Percentiles rank a stretch among this genome's conserved stretches.
phyloP scores from a whole-genome alignment of 116 monocot genomes.

The Cymodocea nodosa region DNA sequence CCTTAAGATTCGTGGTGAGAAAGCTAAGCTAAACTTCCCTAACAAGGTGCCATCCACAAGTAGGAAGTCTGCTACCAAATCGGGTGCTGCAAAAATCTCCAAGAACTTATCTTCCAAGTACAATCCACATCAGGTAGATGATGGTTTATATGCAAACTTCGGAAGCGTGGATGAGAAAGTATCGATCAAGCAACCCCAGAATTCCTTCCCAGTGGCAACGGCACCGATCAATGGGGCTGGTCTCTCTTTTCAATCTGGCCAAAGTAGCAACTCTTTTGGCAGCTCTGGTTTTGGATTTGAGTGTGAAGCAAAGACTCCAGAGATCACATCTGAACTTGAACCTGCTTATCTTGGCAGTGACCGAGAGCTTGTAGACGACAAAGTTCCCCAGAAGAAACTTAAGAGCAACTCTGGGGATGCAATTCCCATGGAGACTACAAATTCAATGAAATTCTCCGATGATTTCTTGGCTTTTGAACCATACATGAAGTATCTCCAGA shows the following conservation, averaged over 20 bases:
- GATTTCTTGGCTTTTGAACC: constrained; percentile 40
- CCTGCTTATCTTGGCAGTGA: constrained; percentile 10
- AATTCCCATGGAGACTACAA: constrained; percentile 11
- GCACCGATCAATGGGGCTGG: background rate
- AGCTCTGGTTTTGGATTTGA: constrained; percentile 31
- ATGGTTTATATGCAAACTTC: constrained; percentile 11
- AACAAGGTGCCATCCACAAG: constrained; percentile 13
- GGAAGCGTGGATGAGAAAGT: constrained; percentile 16
- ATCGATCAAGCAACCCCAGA: constrained; percentile 5
- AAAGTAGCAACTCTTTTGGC: constrained; percentile 40
- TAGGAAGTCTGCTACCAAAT: constrained; percentile 8
- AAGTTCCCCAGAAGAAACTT: constrained; percentile 21
- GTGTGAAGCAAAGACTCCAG: constrained; percentile 27
- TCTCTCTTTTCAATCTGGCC: constrained; percentile 29
- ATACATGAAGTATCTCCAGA: constrained; percentile 33
- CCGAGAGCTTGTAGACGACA: constrained; percentile 16
- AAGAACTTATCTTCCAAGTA: constrained; percentile 3
- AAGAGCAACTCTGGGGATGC: constrained; percentile 35
- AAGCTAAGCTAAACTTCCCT: constrained; percentile 72
- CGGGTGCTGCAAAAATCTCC: constrained; percentile 1
- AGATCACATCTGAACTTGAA: constrained; percentile 34
- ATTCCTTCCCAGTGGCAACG: background rate
- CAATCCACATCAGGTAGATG: background rate
- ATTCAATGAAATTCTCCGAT: constrained; percentile 19
- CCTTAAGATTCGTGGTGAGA: constrained; percentile 51